A percentile compares a stretch with the other conserved stretches of the same genome.
Evolutionary conservation across 129 eudicot species (phyloP).

Genomic region (Centaurea solstitialis): DNA sequence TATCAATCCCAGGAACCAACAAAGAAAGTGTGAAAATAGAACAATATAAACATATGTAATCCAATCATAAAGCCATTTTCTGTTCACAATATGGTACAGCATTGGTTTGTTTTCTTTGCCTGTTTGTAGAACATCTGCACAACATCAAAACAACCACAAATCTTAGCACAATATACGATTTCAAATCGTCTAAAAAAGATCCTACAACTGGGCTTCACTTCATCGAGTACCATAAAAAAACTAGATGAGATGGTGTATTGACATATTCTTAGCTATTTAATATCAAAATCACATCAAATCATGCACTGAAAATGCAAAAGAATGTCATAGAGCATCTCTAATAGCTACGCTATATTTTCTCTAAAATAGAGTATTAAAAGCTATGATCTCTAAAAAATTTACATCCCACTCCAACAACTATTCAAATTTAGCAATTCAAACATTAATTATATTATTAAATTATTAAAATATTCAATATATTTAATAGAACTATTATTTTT

Average conservation of each 20-base stretch:
- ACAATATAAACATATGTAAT: neutral
- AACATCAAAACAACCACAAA: conserved; percentile 1
- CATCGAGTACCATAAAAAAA: neutral
- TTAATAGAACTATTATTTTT: no score
- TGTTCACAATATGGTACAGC: conserved; percentile 78
- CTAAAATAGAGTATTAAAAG: no score
- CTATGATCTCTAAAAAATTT: no score
- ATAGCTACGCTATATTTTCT: no score
- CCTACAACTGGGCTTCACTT: neutral
- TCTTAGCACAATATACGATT: neutral
- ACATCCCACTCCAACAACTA: no score
- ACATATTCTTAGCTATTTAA: neutral
- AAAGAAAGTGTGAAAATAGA: neutral
- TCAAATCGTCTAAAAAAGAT: neutral
- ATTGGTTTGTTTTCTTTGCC: conserved; percentile 93
- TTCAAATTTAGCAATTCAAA: no score
- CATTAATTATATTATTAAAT: no score
- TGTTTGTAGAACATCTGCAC: conserved; percentile 98
- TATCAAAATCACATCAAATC: neutral
- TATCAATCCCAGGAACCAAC: conserved; percentile 10
- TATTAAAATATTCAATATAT: no score
- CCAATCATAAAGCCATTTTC: conserved; percentile 8
- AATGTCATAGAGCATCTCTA: neutral
- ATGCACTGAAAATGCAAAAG: neutral
- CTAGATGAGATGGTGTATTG: neutral